These are phyloP conservation scores for Yamadazyma diddensiae DNA, from an alignment of 1,139 yeast genomes.

Conservation along the genomic window DNA sequence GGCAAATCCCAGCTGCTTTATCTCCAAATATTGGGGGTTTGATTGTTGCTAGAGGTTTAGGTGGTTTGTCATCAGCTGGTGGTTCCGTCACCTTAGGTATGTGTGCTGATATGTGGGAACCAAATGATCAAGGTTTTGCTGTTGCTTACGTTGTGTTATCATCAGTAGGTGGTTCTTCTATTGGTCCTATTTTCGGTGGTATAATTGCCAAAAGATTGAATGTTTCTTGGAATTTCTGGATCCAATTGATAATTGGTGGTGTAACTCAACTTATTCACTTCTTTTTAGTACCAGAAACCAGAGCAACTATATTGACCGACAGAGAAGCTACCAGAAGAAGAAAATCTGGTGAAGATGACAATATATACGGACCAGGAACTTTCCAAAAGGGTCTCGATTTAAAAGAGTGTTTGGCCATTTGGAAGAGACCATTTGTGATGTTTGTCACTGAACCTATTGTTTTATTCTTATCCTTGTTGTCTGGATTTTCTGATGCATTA, in stretches of 20 bases:
- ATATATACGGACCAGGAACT: slow-evolving; percentile 30
- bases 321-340: slow-evolving; percentile 32
- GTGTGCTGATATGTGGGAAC: slow-evolving; percentile 39
- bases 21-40: slow-evolving; percentile 33
- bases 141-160: slow-evolving; percentile 36
- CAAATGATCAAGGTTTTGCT: slow-evolving; percentile 34
- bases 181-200: slow-evolving; percentile 39
- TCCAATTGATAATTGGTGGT: slow-evolving; percentile 36
- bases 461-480: slow-evolving; percentile 31
- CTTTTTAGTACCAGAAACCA: slow-evolving; percentile 30
- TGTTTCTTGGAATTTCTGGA: slow-evolving; percentile 39
- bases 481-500: slow-evolving; percentile 39
- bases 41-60: slow-evolving; percentile 28
- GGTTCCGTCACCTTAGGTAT: slow-evolving; percentile 40
- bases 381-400: slow-evolving; percentile 17
- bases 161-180: slow-evolving; percentile 34
- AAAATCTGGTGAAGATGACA: slow-evolving; percentile 23
- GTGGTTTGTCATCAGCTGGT: slow-evolving; percentile 31
- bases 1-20: slow-evolving; percentile 33
- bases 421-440: slow-evolving; percentile 37
- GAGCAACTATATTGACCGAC: slow-evolving; percentile 28
- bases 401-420: slow-evolving; percentile 23
- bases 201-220: slow-evolving; percentile 23
- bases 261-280: slow-evolving; percentile 27
- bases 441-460: slow-evolving; percentile 36